Evolutionary conservation across 257 asterid species (phyloP).

Genomic region (Solanum pimpinellifolium): DNA sequence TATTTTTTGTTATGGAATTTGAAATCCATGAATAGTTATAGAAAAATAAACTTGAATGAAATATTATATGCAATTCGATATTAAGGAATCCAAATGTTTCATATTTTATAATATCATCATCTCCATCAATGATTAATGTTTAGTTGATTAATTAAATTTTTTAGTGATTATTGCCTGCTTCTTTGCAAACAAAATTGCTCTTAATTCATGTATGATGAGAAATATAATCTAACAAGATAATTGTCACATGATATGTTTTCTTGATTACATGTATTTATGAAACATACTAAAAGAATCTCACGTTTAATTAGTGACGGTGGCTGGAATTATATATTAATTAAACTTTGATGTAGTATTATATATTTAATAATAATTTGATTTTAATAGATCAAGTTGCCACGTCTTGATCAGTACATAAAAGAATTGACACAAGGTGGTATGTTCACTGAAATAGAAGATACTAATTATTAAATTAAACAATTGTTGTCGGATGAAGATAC

Average conservation of each 20-base stretch:
- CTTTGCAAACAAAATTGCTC: neutral
- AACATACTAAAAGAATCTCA: neutral
- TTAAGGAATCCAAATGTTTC: neutral
- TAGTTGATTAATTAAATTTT: neutral
- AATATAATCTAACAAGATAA: neutral
- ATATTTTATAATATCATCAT: neutral
- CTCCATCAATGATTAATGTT: neutral
- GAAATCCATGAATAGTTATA: neutral
- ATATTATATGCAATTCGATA: neutral
- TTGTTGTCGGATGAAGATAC: neutral
- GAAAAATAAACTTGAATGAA: neutral
- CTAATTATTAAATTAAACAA: neutral
- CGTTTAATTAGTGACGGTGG: neutral
- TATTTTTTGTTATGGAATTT: neutral
- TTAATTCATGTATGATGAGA: neutral
- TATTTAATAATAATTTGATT: neutral
- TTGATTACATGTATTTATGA: neutral
- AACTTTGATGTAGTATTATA: neutral
- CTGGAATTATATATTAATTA: neutral
- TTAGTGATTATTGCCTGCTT: neutral
- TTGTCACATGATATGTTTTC: neutral
- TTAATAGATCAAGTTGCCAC: neutral
- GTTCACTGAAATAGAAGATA: neutral
- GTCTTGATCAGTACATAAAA: conserved; percentile 3
- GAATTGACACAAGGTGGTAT: neutral